Evolutionary conservation across 2,329 filamentous ascomycete species (phyloP).

Genomic region (Botrytis aclada): DNA sequence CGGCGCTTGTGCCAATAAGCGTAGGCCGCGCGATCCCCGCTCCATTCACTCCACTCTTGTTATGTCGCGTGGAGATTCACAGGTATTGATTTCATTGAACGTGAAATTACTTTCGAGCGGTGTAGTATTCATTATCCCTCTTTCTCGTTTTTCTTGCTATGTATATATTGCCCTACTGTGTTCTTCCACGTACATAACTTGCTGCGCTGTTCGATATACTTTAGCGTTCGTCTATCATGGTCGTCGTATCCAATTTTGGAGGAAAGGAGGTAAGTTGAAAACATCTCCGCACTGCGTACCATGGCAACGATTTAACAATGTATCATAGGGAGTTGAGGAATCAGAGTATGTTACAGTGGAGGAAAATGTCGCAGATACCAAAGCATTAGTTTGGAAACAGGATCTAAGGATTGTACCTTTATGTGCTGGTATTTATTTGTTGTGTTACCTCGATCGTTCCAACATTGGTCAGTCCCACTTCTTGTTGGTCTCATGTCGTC

Average conservation of each 20-base stretch:
- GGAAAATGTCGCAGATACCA: slow-evolving; percentile 32
- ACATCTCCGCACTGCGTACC: neutral
- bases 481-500: neutral
- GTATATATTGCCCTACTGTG: neutral
- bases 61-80: neutral
- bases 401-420: slow-evolving; percentile 63
- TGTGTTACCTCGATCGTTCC: slow-evolving; percentile 65
- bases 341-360: neutral
- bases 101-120: neutral
- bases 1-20: neutral
- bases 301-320: neutral
- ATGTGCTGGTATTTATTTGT: slow-evolving; percentile 61
- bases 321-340: neutral
- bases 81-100: neutral
- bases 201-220: neutral
- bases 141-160: neutral
- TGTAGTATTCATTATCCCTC: neutral
- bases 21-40: neutral
- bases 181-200: neutral
- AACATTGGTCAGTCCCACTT: slow-evolving; percentile 54
- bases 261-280: neutral
- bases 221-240: neutral
- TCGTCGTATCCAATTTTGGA: neutral
- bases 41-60: neutral
- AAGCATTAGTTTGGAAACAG: slow-evolving; percentile 52